Percentiles rank a stretch among this genome's conserved stretches.
These are phyloP conservation scores for Phaseolus lunatus DNA, from an alignment of 306 rosid species.

Conservation along the genomic window DNA sequence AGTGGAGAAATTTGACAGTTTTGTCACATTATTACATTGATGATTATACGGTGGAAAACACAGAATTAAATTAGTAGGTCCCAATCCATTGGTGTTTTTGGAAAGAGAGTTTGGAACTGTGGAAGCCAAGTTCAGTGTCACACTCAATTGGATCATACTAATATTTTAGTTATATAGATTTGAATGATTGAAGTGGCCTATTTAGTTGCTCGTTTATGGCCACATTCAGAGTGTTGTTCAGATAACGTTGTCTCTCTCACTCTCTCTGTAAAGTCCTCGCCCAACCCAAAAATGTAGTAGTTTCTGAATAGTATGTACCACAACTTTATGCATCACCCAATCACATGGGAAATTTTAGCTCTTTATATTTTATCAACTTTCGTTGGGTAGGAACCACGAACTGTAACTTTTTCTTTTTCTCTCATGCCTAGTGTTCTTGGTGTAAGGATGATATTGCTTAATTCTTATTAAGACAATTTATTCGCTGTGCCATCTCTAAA, in stretches of 20 bases:
- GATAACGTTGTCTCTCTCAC: neutral
- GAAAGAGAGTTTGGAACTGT: neutral
- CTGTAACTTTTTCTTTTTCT: no score
- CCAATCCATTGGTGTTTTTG: neutral
- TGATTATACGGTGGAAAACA: constrained; percentile 32
- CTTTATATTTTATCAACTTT: neutral
- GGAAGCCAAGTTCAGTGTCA: constrained; percentile 18
- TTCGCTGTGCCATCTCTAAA: no score
- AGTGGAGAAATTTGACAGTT: constrained; percentile 2
- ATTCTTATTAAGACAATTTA: no score
- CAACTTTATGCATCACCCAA: constrained; percentile 8
- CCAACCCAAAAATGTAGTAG: neutral
- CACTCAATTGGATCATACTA: constrained; percentile 8
- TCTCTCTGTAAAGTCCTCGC: neutral
- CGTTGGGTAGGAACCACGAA: neutral
- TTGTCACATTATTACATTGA: constrained; percentile 14
- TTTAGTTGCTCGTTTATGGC: neutral
- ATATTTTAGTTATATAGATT: neutral
- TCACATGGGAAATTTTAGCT: constrained; percentile 9
- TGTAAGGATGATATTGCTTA: neutral
- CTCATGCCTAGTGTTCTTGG: neutral
- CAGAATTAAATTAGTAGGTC: constrained; percentile 14
- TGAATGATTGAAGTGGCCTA: constrained; percentile 15
- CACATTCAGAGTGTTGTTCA: neutral
- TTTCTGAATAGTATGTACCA: neutral